Percentiles rank a stretch among this genome's conserved stretches.
These are phyloP conservation scores for Cyclotella kingstonii DNA, from an alignment of 108 stramenopile species.

Conservation along the genomic window DNA sequence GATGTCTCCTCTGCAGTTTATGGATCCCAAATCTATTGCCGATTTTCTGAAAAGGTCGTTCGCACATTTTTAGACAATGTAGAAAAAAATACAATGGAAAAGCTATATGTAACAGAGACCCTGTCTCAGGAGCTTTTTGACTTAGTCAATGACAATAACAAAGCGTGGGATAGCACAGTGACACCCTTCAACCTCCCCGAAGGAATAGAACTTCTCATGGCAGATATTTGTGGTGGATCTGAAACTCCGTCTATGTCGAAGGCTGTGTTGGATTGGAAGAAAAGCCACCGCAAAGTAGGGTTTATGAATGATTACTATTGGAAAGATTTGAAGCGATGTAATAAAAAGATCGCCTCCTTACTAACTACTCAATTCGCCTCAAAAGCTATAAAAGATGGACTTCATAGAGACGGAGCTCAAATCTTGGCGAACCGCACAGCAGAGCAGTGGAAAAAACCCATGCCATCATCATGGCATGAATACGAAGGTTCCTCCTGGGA, in stretches of 20 bases:
- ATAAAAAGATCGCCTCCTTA: constrained; percentile 55
- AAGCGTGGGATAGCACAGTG: constrained; percentile 60
- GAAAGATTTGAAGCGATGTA: constrained; percentile 65
- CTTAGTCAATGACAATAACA: constrained; percentile 26
- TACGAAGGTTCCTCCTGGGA: constrained; percentile 46
- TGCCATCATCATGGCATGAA: constrained; percentile 46
- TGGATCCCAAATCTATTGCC: constrained; percentile 87
- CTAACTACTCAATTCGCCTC: constrained; percentile 39
- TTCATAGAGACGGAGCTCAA: constrained; percentile 44
- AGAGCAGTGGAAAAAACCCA: constrained; percentile 44
- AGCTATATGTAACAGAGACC: constrained; percentile 6
- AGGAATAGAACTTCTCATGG: constrained; percentile 78
- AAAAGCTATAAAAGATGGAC: constrained; percentile 16
- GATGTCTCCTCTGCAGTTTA: constrained; percentile 90
- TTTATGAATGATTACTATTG: constrained; percentile 65
- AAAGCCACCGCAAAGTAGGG: constrained; percentile 36
- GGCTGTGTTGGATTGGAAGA: constrained; percentile 80
- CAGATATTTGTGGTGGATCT: constrained; percentile 94
- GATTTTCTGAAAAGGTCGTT: constrained; percentile 70
- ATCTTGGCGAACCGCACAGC: constrained; percentile 40
- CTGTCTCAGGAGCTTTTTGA: constrained; percentile 15
- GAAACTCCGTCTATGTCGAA: constrained; percentile 94
- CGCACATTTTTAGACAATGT: constrained; percentile 57
- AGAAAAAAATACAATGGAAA: constrained; percentile 9
- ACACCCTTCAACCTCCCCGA: constrained; percentile 58